Conservation (phyloP, 768 basidiomycete species). For the Asterophora lycoperdoides region DNA sequence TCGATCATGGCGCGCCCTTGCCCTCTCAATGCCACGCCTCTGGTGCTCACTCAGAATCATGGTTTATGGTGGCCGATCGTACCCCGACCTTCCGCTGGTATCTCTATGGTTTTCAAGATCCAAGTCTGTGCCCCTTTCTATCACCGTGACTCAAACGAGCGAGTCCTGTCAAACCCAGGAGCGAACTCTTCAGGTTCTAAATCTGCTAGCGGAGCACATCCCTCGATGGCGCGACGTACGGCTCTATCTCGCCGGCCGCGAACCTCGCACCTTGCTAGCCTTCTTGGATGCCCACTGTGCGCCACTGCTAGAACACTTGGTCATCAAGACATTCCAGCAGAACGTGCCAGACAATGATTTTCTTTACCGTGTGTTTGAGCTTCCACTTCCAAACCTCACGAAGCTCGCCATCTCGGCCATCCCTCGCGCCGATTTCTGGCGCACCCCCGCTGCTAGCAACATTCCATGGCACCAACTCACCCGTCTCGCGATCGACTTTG, state of each 20-base stretch:
- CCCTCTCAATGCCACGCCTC: slow-evolving; percentile 32
- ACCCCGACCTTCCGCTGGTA: slow-evolving; percentile 26
- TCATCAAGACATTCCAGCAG: slow-evolving; percentile 24
- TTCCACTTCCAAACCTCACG: slow-evolving; percentile 24
- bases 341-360: slow-evolving; percentile 28
- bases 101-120: slow-evolving; percentile 31
- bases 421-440: slow-evolving; percentile 24
- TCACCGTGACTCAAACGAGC: slow-evolving; percentile 30
- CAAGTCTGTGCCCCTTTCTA: slow-evolving; percentile 27
- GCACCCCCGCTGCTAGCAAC: slow-evolving; percentile 16
- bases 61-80: slow-evolving; percentile 25
- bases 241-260: slow-evolving; percentile 29
- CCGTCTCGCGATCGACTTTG: slow-evolving; percentile 23
- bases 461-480: slow-evolving; percentile 32
- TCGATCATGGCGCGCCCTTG: slow-evolving; percentile 37
- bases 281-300: slow-evolving; percentile 21
- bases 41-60: slow-evolving; percentile 36
- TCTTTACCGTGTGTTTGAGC: slow-evolving; percentile 27
- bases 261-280: slow-evolving; percentile 20
- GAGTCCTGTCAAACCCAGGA: slow-evolving; percentile 27
- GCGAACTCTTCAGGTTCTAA: slow-evolving; percentile 24
- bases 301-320: slow-evolving; percentile 28
- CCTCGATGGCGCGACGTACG: slow-evolving; percentile 27
- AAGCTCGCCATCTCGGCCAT: slow-evolving; percentile 29
- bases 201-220: slow-evolving; percentile 27